phyloP scores from a whole-genome alignment of 345 rosid species.

The Triadica sebifera region DNA sequence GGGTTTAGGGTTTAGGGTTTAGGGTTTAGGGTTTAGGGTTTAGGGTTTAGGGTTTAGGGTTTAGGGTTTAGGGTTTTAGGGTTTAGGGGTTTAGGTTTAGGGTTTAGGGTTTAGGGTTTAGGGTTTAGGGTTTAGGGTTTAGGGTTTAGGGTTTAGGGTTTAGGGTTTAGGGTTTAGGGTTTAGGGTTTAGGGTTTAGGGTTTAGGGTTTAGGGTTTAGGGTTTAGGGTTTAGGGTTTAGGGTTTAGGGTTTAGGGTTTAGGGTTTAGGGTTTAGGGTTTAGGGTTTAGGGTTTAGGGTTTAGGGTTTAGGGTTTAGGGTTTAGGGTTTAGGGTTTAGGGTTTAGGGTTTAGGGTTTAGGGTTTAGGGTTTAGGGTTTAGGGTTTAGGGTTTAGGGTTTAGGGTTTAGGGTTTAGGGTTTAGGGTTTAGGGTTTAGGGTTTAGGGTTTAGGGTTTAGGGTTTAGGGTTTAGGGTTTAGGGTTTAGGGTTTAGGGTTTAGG shows the following conservation, averaged over 20 bases:
- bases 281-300: constrained; percentile 36
- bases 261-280: constrained; percentile 26
- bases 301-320: constrained; percentile 26
- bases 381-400: constrained; percentile 28
- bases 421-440: constrained; percentile 26
- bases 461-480: constrained; percentile 13
- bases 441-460: constrained; percentile 18
- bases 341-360: constrained; percentile 12
- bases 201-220: constrained; percentile 26
- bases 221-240: constrained; percentile 29
- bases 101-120: no score
- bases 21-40: constrained; percentile 24
- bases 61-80: constrained; percentile 15
- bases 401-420: constrained; percentile 27
- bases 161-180: constrained; percentile 27
- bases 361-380: constrained; percentile 19
- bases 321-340: constrained; percentile 26
- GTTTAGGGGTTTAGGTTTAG: no score
- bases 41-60: constrained; percentile 13
- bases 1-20: constrained; percentile 25
- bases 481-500: constrained; percentile 1
- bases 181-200: constrained; percentile 23
- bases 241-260: constrained; percentile 27
- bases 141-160: constrained; percentile 21
- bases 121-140: constrained; percentile 17